Base-by-base conservation (phyloP, 2,329 filamentous ascomycete genomes). In the Aspergillus pseudonomiae region DNA sequence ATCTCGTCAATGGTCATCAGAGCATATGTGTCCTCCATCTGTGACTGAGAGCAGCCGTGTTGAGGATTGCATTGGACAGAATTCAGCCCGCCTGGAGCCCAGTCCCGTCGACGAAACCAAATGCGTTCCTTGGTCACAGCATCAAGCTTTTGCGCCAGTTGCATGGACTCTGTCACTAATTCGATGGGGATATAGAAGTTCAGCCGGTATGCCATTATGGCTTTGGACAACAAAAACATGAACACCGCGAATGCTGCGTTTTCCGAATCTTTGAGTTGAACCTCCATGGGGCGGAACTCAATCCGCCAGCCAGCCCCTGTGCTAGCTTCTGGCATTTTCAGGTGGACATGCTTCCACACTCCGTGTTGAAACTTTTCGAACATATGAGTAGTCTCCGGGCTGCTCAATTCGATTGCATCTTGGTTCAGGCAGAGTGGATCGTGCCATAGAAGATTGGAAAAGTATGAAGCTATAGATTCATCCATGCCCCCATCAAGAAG, bases 221-320 rank as follows among this genome's bases (percentile, higher is more conserved):
- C 93, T 24, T 93, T 87, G 0, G 93, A 96, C 65, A 97, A 88
- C 24, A 97, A 85, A 4, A 96, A 93, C 73, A 96, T 93, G 80
- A 97, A 97, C 67, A 97, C 91, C 24, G 91, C 88, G 73, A 97
- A 96, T 2, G 93, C 93, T 0, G 94, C 94, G 73, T 97, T 97
- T 75, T 96, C 93, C 72, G 96, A 96, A 75, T 97, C 93, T 6
- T 93, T 97, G 66, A 96, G 86, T 76, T 97, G 93, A 63, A 96
- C 95, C 80, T 97, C 93, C 93, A 97, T 97, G 4, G 92, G 90
- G 6, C 94, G 87, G 77, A 97, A 96, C 79, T 97, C 93, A 60
- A 97, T 92, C 26, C 93, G 88, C 93, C 93, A 97, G 58, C 94
- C 94, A 73, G 92, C 96, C 73, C 90, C 91, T 71, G 90, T 92